Percentiles rank a stretch among this genome's conserved stretches.
These are phyloP conservation scores for Boletus mariae DNA, from an alignment of 1,284 basidiomycete species.

Conservation along the genomic window DNA sequence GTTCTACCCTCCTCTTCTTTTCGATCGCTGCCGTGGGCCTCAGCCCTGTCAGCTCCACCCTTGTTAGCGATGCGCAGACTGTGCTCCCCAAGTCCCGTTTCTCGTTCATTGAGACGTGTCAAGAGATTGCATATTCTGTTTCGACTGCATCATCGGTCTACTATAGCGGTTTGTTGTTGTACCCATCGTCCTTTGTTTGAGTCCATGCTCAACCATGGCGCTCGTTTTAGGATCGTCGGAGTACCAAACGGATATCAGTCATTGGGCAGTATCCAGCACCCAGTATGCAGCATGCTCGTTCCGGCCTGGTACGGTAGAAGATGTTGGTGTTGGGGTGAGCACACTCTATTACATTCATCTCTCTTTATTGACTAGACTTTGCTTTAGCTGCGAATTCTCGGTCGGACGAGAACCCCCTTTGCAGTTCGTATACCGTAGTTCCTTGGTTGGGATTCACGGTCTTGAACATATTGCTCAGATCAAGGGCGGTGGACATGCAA, in stretches of 20 bases:
- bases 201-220: no score
- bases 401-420: background rate
- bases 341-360: background rate
- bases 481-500: constrained; percentile 9
- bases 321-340: constrained; percentile 43
- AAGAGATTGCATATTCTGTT: background rate
- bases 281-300: constrained; percentile 46
- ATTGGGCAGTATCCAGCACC: constrained; percentile 46
- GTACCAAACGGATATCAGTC: constrained; percentile 41
- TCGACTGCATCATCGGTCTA: constrained; percentile 24
- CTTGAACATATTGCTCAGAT: constrained; percentile 2
- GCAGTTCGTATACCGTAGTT: background rate
- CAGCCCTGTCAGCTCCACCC: background rate
- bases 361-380: background rate
- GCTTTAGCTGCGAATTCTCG: constrained; percentile 12
- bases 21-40: background rate
- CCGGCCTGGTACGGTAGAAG: constrained; percentile 46
- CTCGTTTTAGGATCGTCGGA: constrained; percentile 8
- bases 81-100: background rate
- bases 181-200: no score
- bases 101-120: background rate
- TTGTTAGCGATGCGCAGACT: background rate
- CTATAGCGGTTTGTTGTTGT: constrained; percentile 20
- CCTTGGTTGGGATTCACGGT: no score
- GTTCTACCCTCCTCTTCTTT: background rate